Percentiles rank a stretch among this genome's conserved stretches.
Conservation (phyloP, 306 rosid species). For the Citrullus colocynthis region DNA sequence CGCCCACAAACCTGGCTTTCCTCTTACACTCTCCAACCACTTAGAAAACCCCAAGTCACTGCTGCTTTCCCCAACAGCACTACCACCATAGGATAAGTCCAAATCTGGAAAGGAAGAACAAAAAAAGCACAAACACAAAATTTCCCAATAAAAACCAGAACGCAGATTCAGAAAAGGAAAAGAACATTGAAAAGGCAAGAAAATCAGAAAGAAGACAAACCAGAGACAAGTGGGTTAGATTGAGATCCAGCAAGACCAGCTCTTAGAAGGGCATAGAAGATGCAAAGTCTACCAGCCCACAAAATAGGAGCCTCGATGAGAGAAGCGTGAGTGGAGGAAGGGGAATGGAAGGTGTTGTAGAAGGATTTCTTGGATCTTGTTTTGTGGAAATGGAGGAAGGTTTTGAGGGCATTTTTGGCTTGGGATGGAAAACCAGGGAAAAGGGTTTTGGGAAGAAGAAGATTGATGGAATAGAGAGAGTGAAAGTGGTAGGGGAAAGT, state of each 20-base stretch:
- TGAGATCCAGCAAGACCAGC: constrained; percentile 88
- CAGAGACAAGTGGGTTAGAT: constrained; percentile 66
- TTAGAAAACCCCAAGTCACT: constrained; percentile 82
- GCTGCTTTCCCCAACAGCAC: constrained; percentile 26
- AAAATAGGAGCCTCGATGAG: constrained; percentile 67
- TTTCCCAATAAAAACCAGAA: neutral
- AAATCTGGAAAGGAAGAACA: constrained; percentile 25
- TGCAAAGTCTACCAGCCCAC: constrained; percentile 77
- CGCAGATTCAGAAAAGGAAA: neutral
- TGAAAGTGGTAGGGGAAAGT: neutral
- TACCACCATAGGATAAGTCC: constrained; percentile 24
- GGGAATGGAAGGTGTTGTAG: neutral
- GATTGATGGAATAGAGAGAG: constrained; percentile 5
- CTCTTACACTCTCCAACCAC: constrained; percentile 54
- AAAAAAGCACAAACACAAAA: constrained; percentile 4
- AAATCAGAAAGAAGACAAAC: constrained; percentile 14
- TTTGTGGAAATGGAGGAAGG: constrained; percentile 18
- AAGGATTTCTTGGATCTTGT: constrained; percentile 8
- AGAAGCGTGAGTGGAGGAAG: constrained; percentile 30
- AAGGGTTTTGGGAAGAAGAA: constrained; percentile 35
- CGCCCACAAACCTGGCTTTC: constrained; percentile 57
- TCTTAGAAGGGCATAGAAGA: constrained; percentile 77
- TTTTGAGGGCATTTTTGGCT: constrained; percentile 21
- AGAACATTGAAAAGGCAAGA: neutral
- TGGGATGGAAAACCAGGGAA: constrained; percentile 20